These are phyloP conservation scores for Pinus tabuliformis DNA, from an alignment of 75 land plant species.

Conservation along the genomic window DNA sequence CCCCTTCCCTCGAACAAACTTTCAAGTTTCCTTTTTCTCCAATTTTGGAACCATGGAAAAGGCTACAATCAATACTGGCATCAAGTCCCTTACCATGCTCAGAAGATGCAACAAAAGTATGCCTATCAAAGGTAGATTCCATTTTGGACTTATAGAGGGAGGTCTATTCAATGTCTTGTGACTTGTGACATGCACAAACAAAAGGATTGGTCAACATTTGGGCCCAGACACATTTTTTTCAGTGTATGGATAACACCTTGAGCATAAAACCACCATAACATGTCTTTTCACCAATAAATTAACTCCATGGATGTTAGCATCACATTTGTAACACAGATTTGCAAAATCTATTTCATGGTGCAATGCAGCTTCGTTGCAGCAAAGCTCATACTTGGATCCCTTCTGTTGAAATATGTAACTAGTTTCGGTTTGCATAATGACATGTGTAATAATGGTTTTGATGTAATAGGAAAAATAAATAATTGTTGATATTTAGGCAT, in stretches of 20 bases:
- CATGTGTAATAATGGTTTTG: too few relatives aligned
- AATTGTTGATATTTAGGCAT: too few relatives aligned
- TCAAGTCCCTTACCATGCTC: background rate
- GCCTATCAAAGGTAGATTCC: background rate
- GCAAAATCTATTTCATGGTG: slow-evolving; percentile 47
- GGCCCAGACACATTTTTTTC: slow-evolving; percentile 11
- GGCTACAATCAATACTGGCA: background rate
- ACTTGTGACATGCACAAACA: slow-evolving; percentile 10
- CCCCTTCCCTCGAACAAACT: background rate
- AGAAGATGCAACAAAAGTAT: background rate
- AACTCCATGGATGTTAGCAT: slow-evolving; percentile 45
- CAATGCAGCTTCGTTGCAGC: slow-evolving; percentile 16
- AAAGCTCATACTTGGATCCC: slow-evolving; percentile 30
- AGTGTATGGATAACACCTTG: slow-evolving; percentile 15
- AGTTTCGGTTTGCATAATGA: too few relatives aligned
- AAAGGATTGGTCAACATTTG: background rate
- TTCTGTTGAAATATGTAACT: too few relatives aligned
- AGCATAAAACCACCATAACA: slow-evolving; percentile 25
- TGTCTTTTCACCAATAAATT: slow-evolving; percentile 69
- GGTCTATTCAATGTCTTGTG: background rate
- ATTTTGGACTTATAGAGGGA: slow-evolving; percentile 23
- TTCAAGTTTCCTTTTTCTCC: background rate
- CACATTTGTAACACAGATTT: slow-evolving; percentile 46
- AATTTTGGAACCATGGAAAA: background rate
- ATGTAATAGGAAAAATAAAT: too few relatives aligned